Base-by-base conservation (phyloP, 108 stramenopile species). In the Nitzschia palea region DNA sequence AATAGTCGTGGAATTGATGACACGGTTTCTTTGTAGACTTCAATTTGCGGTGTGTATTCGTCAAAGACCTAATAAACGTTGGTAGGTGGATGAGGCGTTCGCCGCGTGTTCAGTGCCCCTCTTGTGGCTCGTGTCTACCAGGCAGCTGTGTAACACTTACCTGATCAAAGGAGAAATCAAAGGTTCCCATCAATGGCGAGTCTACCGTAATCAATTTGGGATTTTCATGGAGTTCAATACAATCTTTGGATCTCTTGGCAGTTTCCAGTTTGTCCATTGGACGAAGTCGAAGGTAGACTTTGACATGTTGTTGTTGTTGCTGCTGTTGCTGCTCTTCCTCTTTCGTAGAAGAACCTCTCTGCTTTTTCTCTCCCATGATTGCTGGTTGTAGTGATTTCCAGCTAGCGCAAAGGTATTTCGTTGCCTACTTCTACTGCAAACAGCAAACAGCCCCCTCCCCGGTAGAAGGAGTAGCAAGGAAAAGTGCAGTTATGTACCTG, bases 201-300 rank as follows among this genome's bases (percentile, higher is more conserved):
- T 85, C 80, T 1, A 88, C 79, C 10, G 82, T 82, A 12, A 91
- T 45, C 10, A 53, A 12, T 30, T 30, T 51, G 28, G 77, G 78
- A 43, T 80, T 65, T 12, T 70, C 67, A 52, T 82, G 76, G 2
- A 82, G 30, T 36, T 74, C 60, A 40, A 86, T 74, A 64, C 90
- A 91, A 62, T 82, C 71, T 31, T 77, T 84, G 65, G 80, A 79
- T n/a, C 90, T 67, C 42, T 82, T 74, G 25, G 80, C 74, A 9
- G 65, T 60, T 66, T 91, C 90, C 31, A 91, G 68, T 55, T 86
- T 85, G 59, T 86, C 86, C 60, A 81, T 72, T 9, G 90, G 90
- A 28, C 87, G 75, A 2, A 91, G 76, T 6, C 90, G 81, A 3
- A 91, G 76, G 52, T 65, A 84, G 1, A 91, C 90, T 28, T 72